Base-by-base conservation (phyloP, 257 asterid species). In the Hygrophila difformis region DNA sequence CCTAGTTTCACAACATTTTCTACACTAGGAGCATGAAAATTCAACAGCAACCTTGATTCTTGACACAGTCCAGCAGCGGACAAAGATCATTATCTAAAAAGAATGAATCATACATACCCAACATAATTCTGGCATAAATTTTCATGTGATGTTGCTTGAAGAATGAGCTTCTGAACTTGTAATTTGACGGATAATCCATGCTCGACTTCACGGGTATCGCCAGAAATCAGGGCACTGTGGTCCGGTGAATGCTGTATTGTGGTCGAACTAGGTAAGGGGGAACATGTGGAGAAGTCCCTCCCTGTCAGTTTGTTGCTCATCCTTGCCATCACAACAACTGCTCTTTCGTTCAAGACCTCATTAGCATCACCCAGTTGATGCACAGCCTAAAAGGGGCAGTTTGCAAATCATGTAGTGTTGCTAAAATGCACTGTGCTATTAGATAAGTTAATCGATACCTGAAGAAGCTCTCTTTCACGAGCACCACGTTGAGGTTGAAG, bases 261-360 rank as follows among this genome's bases (percentile, higher is more conserved):
- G 70, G 71, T 72, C n/a, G n/a, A n/a, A 23, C 76, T 68, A 19
- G 93, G 75, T 50, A 63, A 58, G 18, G 92, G 56, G 37, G 96
- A 35, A 66, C 51, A 45, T 42, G 72, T 37, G 18, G 79, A 67
- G 72, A 91, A 91, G 67, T 91, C 99, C 57, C 93, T 84, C 15
- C 99, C 99, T 0, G 99, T 91, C 51, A 91, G 95, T 60, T 91
- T 91, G 70, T 91, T 69, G 73, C 91, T 86, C 99, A 91, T 91
- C 49, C 99, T 84, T 36, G 92, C 94, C 99, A 86, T 91, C 31
- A 91, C 99, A 47, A 81, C 87, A 40, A 91, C 85, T 2, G 99
- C 99, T 48, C 93, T 76, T 64, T 91, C 99, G 22, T 91, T 91
- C 64, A 91, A 70, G 57, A 91, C 96, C 64, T 91, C 99, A 49